Evolutionary conservation across 257 asterid species (phyloP), one percentile per base, ranked within the genome.

Genomic region (Salvia hispanica): DNA sequence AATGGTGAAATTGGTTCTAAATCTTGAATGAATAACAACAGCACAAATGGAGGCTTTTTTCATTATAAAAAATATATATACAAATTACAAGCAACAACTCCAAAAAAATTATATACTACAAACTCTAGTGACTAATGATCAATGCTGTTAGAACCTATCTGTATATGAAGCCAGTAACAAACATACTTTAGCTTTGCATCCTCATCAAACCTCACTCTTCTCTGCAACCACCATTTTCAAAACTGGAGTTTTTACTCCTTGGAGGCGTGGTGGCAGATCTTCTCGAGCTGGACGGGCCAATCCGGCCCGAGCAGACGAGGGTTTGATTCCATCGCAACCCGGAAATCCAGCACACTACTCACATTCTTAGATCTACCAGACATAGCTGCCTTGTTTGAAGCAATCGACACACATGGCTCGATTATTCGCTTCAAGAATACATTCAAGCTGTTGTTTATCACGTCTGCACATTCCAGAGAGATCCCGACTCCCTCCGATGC

Each of bases 201-300:
- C 43, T 62, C 65, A 69, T 71, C 85, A 73, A 77, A 79, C 36
- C 21, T 77, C 69, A 65, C 57, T 50, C 14, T 69, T 28, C 67
- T 62, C 67, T 3, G 3, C 3, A 25, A 21, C 14, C 65, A 9
- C 70, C 64, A 44, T 59, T 34, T 64, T 60, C 56, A 68, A 59
- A n/a, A 37, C 59, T 37, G 57, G 71, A 16, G 64, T 58, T 76
- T 52, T 12, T 2, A 81, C 61, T 74, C 71, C 42, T 80, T 86
- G 14, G 14, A 70, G 33, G 75, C 80, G 57, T 79, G 58, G 51
- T 71, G 48, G 33, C 81, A 71, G 56, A 92, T 86, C 85, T 82
- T 90, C 85, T 92, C 96, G 5, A 90, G 84, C 45, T 79, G 91
- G 37, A 71, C 15, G 12, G 98, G 79, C 98, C 96, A 88, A 75